Conservation (phyloP, 2,329 filamentous ascomycete genomes). For the Paracoccidioides lutzii region DNA sequence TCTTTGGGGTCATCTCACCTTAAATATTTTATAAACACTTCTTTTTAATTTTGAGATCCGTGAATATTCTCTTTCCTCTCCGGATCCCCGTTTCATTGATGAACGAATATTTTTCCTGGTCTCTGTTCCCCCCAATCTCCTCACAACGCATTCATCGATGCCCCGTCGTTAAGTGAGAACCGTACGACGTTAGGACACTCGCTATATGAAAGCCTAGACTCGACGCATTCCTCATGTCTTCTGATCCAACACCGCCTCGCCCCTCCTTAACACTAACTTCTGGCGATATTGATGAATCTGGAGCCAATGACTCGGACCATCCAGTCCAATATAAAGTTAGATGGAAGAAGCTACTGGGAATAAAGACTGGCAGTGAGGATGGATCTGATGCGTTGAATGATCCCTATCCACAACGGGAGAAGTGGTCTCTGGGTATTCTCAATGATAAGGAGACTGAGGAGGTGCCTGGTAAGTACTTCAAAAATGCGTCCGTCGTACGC, state of each 20-base stretch:
- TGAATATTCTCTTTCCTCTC: background rate
- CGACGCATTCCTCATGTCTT: background rate
- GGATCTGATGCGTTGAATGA: conserved; percentile 1
- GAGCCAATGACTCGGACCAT: background rate
- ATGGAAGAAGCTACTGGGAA: conserved; percentile 11
- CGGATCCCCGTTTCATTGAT: background rate
- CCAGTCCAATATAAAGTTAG: background rate
- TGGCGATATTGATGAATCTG: background rate
- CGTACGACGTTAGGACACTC: background rate
- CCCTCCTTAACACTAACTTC: background rate
- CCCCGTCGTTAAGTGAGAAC: too few species aligned
- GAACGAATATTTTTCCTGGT: background rate
- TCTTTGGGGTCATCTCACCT: background rate
- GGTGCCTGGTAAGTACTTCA: conserved; percentile 55
- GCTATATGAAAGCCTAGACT: background rate
- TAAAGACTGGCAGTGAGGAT: conserved; percentile 5
- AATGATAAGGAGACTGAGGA: conserved; percentile 71
- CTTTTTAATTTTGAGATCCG: background rate
- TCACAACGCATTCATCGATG: too few species aligned
- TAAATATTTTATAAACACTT: background rate
- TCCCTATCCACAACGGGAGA: conserved; percentile 17
- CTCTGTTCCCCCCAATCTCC: background rate
- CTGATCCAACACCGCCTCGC: background rate
- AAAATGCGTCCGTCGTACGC: background rate
- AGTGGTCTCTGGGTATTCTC: conserved; percentile 62